Evolutionary conservation across 257 asterid genomes (phyloP), one percentile per base, ranked within the genome.

Genomic region (Gentiana dahurica): DNA sequence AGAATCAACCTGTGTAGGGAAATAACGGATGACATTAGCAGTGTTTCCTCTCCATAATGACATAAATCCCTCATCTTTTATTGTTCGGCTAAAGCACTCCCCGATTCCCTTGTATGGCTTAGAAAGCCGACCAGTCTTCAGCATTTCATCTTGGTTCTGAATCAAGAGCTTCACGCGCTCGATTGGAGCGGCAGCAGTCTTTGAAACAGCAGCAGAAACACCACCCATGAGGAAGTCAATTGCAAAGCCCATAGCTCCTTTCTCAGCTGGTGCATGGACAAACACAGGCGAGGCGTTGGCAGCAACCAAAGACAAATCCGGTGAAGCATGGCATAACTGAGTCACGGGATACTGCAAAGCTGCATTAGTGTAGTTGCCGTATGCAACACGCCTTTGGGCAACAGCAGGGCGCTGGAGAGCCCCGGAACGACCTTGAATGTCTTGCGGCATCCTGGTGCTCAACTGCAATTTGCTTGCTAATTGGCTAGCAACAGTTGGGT

Each of bases 41-140:
- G 97, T 88, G 77, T 88, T 88, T 55, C 97, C 95, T 74, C 97
- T 82, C 97, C 97, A 88, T 75, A 88, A 64, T 13, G 97, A 73
- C 1, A 43, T 68, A 36, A 79, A 5, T 10, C 97, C 97, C 73
- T 88, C 97, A 0, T 83, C 97, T 33, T 35, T 5, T 0, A 85
- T 64, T 43, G 97, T 88, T 67, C 97, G 65, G 69, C 65, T 68
- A 68, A 88, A 88, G 71, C 97, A 88, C 33, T 88, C 97, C 1
- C 91, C 95, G 66, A 88, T 85, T 34, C 97, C 95, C 77, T 83
- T 85, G 76, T 88, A 88, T 12, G 97, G 97, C 66, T 88, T 94
- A 2, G 93, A 67, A 1, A 88, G 94, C 59, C 97, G 78, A 4
- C 97, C 97, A 58, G 91, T 2, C 76, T 83, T 88, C 49, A 88